Percentiles rank a stretch among this genome's conserved stretches.
Evolutionary conservation across 176 grass and related monocot genomes (phyloP).

Genomic region (Dactylis glomerata): DNA sequence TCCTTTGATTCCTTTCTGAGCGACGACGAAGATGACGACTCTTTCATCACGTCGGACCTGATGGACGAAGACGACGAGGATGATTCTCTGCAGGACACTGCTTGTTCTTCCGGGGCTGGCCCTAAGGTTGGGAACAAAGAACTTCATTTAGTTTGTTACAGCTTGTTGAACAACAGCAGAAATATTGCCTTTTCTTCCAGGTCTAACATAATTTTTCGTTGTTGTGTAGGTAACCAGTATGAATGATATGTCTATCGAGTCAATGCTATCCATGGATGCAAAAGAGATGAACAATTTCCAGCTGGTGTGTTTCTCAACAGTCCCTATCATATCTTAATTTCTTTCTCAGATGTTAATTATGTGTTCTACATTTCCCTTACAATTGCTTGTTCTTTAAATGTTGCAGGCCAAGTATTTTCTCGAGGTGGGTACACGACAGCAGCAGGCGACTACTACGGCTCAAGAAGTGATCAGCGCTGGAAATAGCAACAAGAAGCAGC

Average conservation of each 20-base stretch:
- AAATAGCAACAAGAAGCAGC: constrained; percentile 14
- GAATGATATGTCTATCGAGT: constrained; percentile 17
- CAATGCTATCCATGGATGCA: constrained; percentile 26
- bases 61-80: constrained; percentile 16
- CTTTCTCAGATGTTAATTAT: background rate
- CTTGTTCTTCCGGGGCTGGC: constrained; percentile 41
- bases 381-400: constrained; percentile 15
- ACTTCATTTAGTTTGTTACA: background rate
- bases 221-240: constrained; percentile 13
- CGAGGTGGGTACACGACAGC: constrained; percentile 10
- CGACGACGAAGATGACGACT: constrained; percentile 1
- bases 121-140: constrained; percentile 42
- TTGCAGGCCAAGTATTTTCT: constrained; percentile 38
- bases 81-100: constrained; percentile 55
- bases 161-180: background rate
- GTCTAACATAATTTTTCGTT: constrained; percentile 10
- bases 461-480: constrained; percentile 26
- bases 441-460: constrained; percentile 1
- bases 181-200: background rate
- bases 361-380: constrained; percentile 6
- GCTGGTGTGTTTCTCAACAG: constrained; percentile 4
- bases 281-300: constrained; percentile 21
- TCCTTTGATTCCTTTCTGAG: constrained; percentile 25
- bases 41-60: constrained; percentile 44
- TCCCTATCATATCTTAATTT: background rate